Percentiles rank a stretch among this genome's conserved stretches.
These are phyloP conservation scores for Coemansia sp. DNA, from an alignment of 192 early-diverging fungal species.

Conservation along the genomic window DNA sequence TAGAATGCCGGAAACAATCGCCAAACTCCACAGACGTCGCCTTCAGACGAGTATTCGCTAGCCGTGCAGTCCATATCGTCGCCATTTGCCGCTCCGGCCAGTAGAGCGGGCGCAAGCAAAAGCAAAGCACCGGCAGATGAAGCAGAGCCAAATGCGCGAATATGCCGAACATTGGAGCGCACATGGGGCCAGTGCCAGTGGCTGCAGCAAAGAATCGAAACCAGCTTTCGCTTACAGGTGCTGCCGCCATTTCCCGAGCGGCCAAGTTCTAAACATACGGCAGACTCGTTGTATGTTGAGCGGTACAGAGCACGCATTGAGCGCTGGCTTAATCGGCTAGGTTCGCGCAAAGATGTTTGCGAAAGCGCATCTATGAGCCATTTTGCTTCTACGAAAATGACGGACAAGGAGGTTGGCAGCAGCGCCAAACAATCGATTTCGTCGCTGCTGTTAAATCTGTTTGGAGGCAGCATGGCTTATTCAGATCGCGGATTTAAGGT, in stretches of 20 bases:
- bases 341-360: slow-evolving; percentile 38
- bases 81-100: slow-evolving; percentile 6
- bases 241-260: slow-evolving; percentile 41
- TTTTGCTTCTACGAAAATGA: slow-evolving; percentile 38
- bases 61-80: slow-evolving; percentile 8
- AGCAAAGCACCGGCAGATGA: too few relatives aligned
- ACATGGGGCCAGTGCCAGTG: slow-evolving; percentile 53
- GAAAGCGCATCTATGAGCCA: slow-evolving; percentile 33
- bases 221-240: slow-evolving; percentile 40
- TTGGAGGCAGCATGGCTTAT: slow-evolving; percentile 14
- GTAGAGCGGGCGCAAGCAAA: background rate
- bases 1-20: slow-evolving; percentile 5
- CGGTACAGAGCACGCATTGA: slow-evolving; percentile 41
- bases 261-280: slow-evolving; percentile 13
- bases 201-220: slow-evolving; percentile 36
- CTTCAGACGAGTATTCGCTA: slow-evolving; percentile 22
- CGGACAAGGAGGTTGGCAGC: slow-evolving; percentile 18
- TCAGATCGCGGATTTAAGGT: slow-evolving; percentile 28
- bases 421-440: slow-evolving; percentile 36
- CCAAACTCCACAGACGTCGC: slow-evolving; percentile 11
- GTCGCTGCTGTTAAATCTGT: slow-evolving; percentile 36
- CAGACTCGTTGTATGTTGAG: slow-evolving; percentile 23
- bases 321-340: slow-evolving; percentile 50
- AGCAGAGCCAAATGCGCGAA: slow-evolving; percentile 2
- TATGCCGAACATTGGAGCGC: slow-evolving; percentile 39